Evolutionary conservation across 169 alveolate species (phyloP), one percentile per base, ranked within the genome.

Genomic region (Cryptosporidium ubiquitum): DNA sequence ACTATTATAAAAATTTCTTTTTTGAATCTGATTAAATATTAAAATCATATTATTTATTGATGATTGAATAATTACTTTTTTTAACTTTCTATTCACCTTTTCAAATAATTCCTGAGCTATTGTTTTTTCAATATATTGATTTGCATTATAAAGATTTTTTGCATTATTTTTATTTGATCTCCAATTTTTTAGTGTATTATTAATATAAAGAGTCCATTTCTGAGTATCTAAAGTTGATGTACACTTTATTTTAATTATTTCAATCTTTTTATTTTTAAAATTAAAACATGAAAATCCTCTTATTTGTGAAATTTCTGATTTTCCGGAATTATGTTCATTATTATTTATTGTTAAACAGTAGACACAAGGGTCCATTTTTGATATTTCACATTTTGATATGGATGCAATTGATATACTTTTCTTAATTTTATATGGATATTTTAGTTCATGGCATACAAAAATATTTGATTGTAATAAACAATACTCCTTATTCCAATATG

Each of bases 351-450:
- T 26, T 33, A 79, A 44, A 26, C 52, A 79, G 61, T 44, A 79
- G n/a, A 79, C 89, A 79, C 89, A 79, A 26, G 89, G 75, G 35
- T 79, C 89, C 20, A 79, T 79, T 60, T 58, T 42, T 20, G 89
- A 79, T 35, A 49, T 44, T 20, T 79, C 89, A 40, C 89, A 79
- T 58, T 61, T 79, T 14, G 58, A 29, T 23, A 79, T 79, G 16
- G 79, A 40, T 42, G 89, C 89, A 23, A 79, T 37, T 42, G 89
- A 79, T 57, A 79, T 61, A 31, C 89, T 60, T 18, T 61, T 79
- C 26, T 68, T 79, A 10, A 79, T 79, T 20, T 47, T 58, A 64
- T 29, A 79, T 47, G 89, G 89, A 26, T 79, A 79, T 58, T 79
- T 79, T 42, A 79, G 12, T 79, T 79, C 64, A 39, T 79, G 89